Base-by-base conservation (phyloP, 345 rosid genomes). In the Gossypium ekmanianum region DNA sequence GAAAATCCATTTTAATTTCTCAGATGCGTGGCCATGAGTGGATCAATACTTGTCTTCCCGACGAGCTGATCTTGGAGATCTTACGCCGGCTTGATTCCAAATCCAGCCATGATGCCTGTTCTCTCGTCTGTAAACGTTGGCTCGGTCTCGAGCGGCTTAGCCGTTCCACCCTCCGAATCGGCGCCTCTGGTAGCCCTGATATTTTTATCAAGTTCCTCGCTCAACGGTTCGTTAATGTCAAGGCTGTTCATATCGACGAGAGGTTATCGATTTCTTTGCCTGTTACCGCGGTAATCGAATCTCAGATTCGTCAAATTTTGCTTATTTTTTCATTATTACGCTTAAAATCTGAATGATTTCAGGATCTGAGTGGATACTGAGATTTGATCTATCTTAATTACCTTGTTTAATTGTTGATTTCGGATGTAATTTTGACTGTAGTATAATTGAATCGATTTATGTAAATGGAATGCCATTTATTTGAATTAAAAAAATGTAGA, bases 71-170 rank as follows among this genome's bases (percentile, higher is more conserved):
- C 73, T 77, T 88, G 20, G 97, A 91, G 89, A 86, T 92, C 78
- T 84, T 94, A 84, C 72, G 78, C 73, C 94, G 85, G 73, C 84
- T 94, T 41, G 91, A 87, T 54, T 83, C 90, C 20, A 94, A 92
- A 79, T 50, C 80, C 17, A 79, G 78, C 81, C 94, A 84, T 45
- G 98, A 94, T 72, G 86, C 97, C 63, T 92, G 93, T 74, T 92
- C 98, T 16, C 92, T 94, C 79, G 97, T 92, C 78, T 94, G 98
- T 87, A 85, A 79, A 75, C 94, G 98, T 48, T 94, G 98, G 98
- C 85, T 89, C 24, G 22, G 76, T 34, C 92, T 94, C 52, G 96
- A 92, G 68, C 90, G 98, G 0, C 84, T 92, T 79, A 84, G 88
- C 83, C 94, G 97, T 27, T 77, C 93, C 71, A 92, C 93, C 48